phyloP scores from a whole-genome alignment of 176 grass and related monocot genomes.

The Triticum turgidum region DNA sequence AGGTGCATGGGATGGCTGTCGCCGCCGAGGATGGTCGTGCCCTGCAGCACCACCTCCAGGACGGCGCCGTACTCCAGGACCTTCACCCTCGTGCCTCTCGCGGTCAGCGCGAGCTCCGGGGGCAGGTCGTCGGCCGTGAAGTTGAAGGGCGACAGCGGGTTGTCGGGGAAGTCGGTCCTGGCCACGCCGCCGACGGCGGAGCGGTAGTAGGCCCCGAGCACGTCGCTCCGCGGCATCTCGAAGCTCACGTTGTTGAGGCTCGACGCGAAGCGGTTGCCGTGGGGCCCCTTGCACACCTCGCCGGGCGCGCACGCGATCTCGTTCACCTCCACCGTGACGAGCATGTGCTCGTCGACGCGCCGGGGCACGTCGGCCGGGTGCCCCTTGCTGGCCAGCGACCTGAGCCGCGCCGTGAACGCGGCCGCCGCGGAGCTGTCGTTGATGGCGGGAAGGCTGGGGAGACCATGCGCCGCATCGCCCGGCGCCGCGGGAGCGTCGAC shows the following conservation, averaged over 20 bases:
- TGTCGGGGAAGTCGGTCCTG: constrained; percentile 42
- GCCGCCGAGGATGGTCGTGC: constrained; percentile 5
- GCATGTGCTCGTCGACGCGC: constrained; percentile 34
- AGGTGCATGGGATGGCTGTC: constrained; percentile 47
- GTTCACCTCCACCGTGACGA: constrained; percentile 29
- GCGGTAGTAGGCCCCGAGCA: constrained; percentile 38
- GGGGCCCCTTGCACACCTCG: neutral
- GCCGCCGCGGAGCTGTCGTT: neutral
- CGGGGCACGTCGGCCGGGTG: constrained; percentile 19
- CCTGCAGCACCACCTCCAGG: constrained; percentile 41
- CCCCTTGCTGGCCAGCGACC: constrained; percentile 12
- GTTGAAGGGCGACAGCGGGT: constrained; percentile 45
- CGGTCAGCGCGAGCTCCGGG: neutral
- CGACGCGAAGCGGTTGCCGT: neutral
- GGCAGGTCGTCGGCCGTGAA: neutral
- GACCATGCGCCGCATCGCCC: neutral
- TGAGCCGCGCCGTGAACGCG: neutral
- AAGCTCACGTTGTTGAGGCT: constrained; percentile 60
- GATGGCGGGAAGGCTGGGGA: neutral
- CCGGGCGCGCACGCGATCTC: neutral
- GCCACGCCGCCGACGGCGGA: neutral
- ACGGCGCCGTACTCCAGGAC: constrained; percentile 52
- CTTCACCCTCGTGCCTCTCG: constrained; percentile 51
- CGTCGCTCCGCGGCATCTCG: neutral
- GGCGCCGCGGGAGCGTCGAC: neutral